These are phyloP conservation scores for Pseudogymnoascus sp. DNA, from an alignment of 2,329 filamentous ascomycete species.

Conservation along the genomic window DNA sequence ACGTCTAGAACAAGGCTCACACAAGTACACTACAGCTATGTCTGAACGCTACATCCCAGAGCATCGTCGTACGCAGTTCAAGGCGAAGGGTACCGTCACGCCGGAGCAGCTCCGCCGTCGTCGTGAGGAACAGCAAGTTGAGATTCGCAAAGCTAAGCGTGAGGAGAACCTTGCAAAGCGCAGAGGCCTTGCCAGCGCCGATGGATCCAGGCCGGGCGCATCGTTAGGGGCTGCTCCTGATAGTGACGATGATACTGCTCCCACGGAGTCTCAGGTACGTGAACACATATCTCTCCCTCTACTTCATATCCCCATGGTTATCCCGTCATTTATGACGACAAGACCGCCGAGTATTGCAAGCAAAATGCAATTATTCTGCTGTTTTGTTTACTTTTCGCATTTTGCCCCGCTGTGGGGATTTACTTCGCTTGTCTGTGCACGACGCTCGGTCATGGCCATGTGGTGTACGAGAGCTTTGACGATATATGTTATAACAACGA, in stretches of 20 bases:
- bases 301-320: not conserved
- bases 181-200: conserved; percentile 81
- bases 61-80: conserved; percentile 98
- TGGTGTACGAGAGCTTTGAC: not conserved
- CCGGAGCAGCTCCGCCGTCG: conserved; percentile 96
- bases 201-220: conserved; percentile 65
- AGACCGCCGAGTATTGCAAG: not conserved
- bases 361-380: conserved; percentile 5
- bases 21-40: conserved; percentile 48
- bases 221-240: conserved; percentile 83
- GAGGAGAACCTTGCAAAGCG: conserved; percentile 99
- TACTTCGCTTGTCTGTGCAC: conserved; percentile 7
- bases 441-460: not conserved
- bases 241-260: conserved; percentile 93
- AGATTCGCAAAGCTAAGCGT: conserved; percentile 97
- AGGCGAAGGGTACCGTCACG: conserved; percentile 99
- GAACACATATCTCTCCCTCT: conserved; percentile 10
- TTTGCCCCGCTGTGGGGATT: conserved; percentile 11
- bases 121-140: conserved; percentile 97
- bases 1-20: conserved; percentile 8
- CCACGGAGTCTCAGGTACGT: conserved; percentile 92
- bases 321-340: not conserved
- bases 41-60: conserved; percentile 99
- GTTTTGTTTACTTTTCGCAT: conserved; percentile 11
- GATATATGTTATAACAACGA: conserved; percentile 10